Evolutionary conservation across 495 filamentous ascomycete genomes (phyloP), one percentile per base, ranked within the genome.

Genomic region (Chaetomium fimeti): DNA sequence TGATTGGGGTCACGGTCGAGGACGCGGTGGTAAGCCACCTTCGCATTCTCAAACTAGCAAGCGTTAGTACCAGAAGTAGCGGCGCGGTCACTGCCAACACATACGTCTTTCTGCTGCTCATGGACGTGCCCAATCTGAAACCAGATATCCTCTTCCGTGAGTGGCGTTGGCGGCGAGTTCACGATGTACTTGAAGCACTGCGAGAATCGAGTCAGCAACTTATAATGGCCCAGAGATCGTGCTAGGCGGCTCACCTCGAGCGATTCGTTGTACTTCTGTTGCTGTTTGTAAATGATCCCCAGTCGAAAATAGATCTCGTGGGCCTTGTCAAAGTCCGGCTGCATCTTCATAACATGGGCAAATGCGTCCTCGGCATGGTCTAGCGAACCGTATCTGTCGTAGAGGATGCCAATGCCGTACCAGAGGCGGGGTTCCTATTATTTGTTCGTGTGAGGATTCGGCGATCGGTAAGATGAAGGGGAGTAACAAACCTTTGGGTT

Each of bases 111-210:
- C 74, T 97, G 93, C 69, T 98, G 95, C 69, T 99, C 94, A 73
- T 99, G 91, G 54, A 99, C 94, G 76, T 99, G 94, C 27, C 94
- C 94, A 68, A 99, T 98, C 75, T 99, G 94, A 78, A 99, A 99
- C 93, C 93, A 98, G 64, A 99, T 99, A 71, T 99, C 94, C 74
- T 97, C 94, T 72, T 98, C 93, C 1, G 92, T 98, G 74, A 99
- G 77, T 18, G 94, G 94, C 5, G 91, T 85, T 11, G 94, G 94
- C 22, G 94, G 95, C 53, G 96, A 91, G 62, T 85, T 90, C 60
- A 97, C 91, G 63, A 99, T 99, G 74, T 96, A 99, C 76, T 92
- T 92, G 76, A 99, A 99, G 77, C 94, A 99, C 91, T 97, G 49
- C 28, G 32, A 28, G 24, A 8, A 29, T 54, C 20, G 2, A 42